Percentiles rank a stretch among this genome's conserved stretches.
phyloP scores from a whole-genome alignment of 2,329 filamentous ascomycete species.

The Curvularia eragrostidis region DNA sequence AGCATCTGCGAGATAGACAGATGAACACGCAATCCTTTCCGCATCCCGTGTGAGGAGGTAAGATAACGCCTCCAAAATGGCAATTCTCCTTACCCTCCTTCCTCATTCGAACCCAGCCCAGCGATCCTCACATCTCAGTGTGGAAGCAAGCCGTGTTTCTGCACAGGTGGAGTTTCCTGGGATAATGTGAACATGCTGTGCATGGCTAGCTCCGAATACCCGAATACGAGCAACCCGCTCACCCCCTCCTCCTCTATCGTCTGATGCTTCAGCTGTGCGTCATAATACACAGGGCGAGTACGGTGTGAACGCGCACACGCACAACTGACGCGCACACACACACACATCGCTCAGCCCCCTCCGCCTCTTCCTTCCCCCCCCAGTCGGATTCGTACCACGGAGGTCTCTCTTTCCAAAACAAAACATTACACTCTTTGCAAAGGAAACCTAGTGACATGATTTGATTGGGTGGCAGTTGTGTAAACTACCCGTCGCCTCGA shows the following conservation, averaged over 20 bases:
- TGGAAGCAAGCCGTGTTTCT: background rate
- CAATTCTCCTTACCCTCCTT: slow-evolving; percentile 10
- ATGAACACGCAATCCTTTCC: background rate
- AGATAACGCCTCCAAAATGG: slow-evolving; percentile 2
- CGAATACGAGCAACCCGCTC: slow-evolving; percentile 10
- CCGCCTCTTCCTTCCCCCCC: background rate
- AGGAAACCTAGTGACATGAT: background rate
- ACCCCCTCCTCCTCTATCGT: slow-evolving; percentile 4
- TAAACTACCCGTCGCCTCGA: background rate
- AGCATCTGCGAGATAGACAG: background rate
- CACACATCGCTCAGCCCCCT: background rate
- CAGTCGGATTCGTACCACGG: background rate
- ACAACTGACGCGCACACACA: background rate
- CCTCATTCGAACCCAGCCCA: slow-evolving; percentile 6
- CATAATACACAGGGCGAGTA: slow-evolving; percentile 14
- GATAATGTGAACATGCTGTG: background rate
- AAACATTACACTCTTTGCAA: background rate
- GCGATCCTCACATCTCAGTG: slow-evolving; percentile 10
- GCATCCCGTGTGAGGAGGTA: background rate
- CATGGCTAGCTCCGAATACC: slow-evolving; percentile 6
- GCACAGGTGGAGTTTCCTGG: background rate
- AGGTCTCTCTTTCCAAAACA: background rate
- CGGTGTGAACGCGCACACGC: background rate
- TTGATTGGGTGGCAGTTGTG: background rate
- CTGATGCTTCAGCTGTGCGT: slow-evolving; percentile 16